phyloP scores from a whole-genome alignment of 2,329 filamentous ascomycete genomes.

The Diplodia seriata region DNA sequence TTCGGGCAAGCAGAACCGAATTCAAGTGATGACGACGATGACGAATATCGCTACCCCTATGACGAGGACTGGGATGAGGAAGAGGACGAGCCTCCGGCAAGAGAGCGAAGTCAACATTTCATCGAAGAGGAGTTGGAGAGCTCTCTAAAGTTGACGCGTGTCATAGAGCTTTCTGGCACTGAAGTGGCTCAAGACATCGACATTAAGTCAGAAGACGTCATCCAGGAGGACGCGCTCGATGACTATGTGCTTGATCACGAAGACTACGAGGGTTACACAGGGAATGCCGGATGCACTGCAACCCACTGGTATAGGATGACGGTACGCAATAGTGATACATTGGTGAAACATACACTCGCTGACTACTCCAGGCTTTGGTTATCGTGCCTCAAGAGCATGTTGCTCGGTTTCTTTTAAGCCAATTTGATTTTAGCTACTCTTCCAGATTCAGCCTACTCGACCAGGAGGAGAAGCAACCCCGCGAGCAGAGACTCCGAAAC shows the following conservation, averaged over 20 bases:
- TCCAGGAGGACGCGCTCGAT: not conserved
- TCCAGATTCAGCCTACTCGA: not conserved
- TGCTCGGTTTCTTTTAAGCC: not conserved
- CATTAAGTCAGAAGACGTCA: not conserved
- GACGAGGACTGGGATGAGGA: not conserved
- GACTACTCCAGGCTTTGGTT: not conserved
- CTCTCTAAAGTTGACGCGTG: not conserved
- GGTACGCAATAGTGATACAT: not conserved
- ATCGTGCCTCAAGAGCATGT: not conserved
- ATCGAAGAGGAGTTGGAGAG: not conserved
- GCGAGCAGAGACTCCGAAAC: not conserved
- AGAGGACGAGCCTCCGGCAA: not conserved
- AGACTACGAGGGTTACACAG: not conserved
- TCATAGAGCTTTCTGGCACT: not conserved
- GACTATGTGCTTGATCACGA: not conserved
- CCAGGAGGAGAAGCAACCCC: not conserved
- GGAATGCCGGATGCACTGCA: not conserved
- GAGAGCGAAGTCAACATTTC: not conserved
- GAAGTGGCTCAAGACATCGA: not conserved
- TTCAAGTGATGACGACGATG: not conserved
- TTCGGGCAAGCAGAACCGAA: not conserved
- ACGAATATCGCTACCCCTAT: not conserved
- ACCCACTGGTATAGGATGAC: not conserved
- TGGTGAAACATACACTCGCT: not conserved
- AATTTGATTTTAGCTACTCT: not conserved